phyloP scores from a whole-genome alignment of 495 filamentous ascomycete genomes.

The Daldinia bambusicola region DNA sequence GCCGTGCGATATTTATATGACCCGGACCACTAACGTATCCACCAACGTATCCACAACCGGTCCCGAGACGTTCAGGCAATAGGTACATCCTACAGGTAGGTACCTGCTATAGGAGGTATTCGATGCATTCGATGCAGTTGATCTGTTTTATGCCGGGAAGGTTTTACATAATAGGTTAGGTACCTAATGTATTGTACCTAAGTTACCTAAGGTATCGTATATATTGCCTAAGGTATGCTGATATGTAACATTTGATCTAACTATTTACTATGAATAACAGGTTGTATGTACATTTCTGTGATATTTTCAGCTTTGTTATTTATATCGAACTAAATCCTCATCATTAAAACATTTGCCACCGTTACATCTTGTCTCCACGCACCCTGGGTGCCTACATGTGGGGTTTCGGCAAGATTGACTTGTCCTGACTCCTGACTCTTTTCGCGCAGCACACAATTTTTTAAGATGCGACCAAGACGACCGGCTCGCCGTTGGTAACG shows the following conservation, averaged over 20 bases:
- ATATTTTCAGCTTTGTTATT: background rate
- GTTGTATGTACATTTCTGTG: too few species aligned
- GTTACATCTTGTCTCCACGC: background rate
- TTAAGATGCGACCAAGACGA: slow-evolving; percentile 45
- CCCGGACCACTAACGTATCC: slow-evolving; percentile 2
- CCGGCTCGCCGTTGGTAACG: slow-evolving; percentile 41
- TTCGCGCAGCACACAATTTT: background rate
- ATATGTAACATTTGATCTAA: background rate
- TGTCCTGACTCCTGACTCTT: background rate
- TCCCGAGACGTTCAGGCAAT: background rate
- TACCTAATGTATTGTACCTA: too few species aligned
- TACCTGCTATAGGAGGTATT: too few species aligned
- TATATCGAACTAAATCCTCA: background rate
- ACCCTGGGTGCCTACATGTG: background rate
- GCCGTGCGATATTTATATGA: slow-evolving; percentile 2
- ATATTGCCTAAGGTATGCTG: background rate
- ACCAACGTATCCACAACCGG: background rate
- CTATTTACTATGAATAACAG: too few species aligned
- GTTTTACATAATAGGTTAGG: too few species aligned
- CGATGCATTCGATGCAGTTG: too few species aligned
- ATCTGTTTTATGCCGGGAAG: too few species aligned
- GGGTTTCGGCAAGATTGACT: background rate
- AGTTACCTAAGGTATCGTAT: too few species aligned
- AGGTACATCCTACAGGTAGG: too few species aligned
- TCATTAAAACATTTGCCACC: background rate